Evolutionary conservation across 148 eudicot genomes (phyloP).

Genomic region (Diospyros lotus): DNA sequence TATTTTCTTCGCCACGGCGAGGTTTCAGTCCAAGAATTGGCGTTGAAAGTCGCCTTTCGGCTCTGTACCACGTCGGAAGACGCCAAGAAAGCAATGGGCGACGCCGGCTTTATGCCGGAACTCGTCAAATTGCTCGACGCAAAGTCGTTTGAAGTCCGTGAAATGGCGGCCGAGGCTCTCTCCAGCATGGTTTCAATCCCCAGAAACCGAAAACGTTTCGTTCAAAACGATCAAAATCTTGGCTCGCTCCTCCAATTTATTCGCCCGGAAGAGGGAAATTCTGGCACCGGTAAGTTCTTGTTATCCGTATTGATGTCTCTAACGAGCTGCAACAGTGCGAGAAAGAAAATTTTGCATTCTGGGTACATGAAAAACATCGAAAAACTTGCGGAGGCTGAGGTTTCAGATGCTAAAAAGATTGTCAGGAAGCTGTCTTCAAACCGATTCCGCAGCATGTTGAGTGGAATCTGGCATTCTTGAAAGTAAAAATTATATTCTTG

Average conservation of each 20-base stretch:
- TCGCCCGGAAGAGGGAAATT: conserved; percentile 49
- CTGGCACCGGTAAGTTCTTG: conserved; percentile 50
- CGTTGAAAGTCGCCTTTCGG: conserved; percentile 56
- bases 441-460: conserved; percentile 51
- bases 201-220: conserved; percentile 65
- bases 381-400: conserved; percentile 66
- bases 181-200: conserved; percentile 46
- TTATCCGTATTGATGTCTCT: conserved; percentile 59
- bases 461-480: conserved; percentile 65
- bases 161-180: conserved; percentile 73
- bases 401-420: conserved; percentile 76
- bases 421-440: conserved; percentile 60
- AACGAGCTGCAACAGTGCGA: conserved; percentile 50
- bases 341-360: conserved; percentile 58
- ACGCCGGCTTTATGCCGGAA: conserved; percentile 70
- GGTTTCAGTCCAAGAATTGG: conserved; percentile 62
- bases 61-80: conserved; percentile 60
- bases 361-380: conserved; percentile 64
- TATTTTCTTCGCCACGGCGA: conserved; percentile 63
- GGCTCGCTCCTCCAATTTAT: conserved; percentile 52
- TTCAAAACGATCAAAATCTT: conserved; percentile 54
- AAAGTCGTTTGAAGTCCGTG: conserved; percentile 63
- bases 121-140: conserved; percentile 63
- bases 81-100: conserved; percentile 85
- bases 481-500: conserved; percentile 4